phyloP scores from a whole-genome alignment of 495 filamentous ascomycete genomes.

The Tuber aestivum region DNA sequence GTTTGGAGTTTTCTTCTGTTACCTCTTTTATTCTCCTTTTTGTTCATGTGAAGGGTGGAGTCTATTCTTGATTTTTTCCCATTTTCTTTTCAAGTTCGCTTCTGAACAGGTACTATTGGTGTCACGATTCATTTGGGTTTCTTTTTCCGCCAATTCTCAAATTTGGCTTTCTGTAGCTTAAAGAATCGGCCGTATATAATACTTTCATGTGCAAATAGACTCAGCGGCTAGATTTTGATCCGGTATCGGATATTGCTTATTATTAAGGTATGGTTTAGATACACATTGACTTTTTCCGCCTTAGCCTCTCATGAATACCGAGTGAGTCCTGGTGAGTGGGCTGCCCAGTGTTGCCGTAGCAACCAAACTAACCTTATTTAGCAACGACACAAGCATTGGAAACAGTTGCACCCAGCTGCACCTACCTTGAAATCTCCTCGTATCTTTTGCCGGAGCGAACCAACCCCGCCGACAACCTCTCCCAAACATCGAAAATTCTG shows the following conservation, averaged over 20 bases:
- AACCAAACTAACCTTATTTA: background rate
- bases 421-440: background rate
- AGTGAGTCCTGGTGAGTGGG: background rate
- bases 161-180: conserved; percentile 1
- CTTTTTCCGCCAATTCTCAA: conserved; percentile 2
- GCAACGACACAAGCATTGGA: background rate
- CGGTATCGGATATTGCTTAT: background rate
- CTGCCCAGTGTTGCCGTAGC: background rate
- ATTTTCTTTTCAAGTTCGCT: background rate
- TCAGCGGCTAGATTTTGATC: background rate
- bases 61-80: background rate
- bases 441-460: background rate
- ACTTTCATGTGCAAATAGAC: conserved; percentile 5
- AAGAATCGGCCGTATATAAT: conserved; percentile 3
- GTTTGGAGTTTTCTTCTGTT: conserved; percentile 2
- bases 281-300: background rate
- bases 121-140: conserved; percentile 3
- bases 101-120: background rate
- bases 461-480: background rate
- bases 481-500: background rate
- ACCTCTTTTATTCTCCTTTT: background rate
- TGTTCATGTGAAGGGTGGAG: background rate
- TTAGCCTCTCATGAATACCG: background rate
- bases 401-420: background rate
- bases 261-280: background rate